Evolutionary conservation across 495 filamentous ascomycete species (phyloP).

Genomic region (Hypoxylon lenormandii): DNA sequence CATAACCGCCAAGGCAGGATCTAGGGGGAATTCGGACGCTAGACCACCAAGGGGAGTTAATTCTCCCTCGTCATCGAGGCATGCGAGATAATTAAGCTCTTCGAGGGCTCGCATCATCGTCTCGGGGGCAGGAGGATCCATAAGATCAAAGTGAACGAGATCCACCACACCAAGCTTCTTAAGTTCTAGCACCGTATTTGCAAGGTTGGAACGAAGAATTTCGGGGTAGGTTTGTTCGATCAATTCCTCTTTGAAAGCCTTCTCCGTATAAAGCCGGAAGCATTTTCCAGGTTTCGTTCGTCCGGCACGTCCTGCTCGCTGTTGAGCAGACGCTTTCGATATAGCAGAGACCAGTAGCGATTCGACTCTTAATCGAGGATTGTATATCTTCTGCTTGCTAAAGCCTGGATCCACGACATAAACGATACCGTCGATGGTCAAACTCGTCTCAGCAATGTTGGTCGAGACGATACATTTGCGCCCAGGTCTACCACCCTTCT

Average conservation of each 20-base stretch:
- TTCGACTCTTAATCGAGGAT: conserved; percentile 94
- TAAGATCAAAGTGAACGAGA: conserved; percentile 96
- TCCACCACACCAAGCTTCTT: conserved; percentile 98
- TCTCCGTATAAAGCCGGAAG: conserved; percentile 96
- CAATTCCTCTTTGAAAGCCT: conserved; percentile 96
- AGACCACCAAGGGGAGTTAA: conserved; percentile 85
- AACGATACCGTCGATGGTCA: conserved; percentile 99
- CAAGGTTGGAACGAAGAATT: conserved; percentile 91
- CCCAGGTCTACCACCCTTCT: conserved; percentile 82
- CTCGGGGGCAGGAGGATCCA: conserved; percentile 98
- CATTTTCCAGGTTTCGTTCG: conserved; percentile 98
- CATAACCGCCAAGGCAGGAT: conserved; percentile 96
- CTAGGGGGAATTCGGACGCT: conserved; percentile 95
- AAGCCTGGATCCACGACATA: conserved; percentile 99
- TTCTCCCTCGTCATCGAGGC: conserved; percentile 94
- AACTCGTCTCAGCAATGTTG: conserved; percentile 96
- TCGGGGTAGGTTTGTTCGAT: conserved; percentile 97
- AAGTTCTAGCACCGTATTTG: conserved; percentile 92
- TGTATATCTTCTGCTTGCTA: conserved; percentile 99
- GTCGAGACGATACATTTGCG: conserved; percentile 96
- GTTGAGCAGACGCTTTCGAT: conserved; percentile 97
- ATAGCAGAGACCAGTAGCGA: conserved; percentile 95
- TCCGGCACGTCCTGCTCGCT: conserved; percentile 97
- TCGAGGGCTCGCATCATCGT: conserved; percentile 98
- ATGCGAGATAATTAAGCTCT: conserved; percentile 96